Percentiles rank a stretch among this genome's conserved stretches.
phyloP scores from a whole-genome alignment of 805 yeast genomes.

The Teunomyces stri region DNA sequence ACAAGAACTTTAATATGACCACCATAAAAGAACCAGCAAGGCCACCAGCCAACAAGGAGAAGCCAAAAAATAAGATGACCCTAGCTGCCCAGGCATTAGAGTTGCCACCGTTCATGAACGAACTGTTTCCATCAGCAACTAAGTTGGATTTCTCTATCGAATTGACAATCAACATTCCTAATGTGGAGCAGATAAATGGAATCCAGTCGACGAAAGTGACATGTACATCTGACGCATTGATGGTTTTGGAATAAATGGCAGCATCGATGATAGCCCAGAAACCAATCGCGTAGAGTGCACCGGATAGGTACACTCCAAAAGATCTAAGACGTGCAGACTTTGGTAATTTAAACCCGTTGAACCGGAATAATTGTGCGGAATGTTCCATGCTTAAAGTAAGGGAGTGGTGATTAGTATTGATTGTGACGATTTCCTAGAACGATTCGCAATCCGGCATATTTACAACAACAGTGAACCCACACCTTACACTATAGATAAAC shows the following conservation, averaged over 20 bases:
- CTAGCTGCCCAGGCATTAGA: slow-evolving; percentile 91
- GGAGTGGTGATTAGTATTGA: neutral
- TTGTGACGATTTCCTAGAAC: neutral
- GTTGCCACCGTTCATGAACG: slow-evolving; percentile 39
- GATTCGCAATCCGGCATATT: neutral
- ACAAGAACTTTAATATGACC: slow-evolving; percentile 75
- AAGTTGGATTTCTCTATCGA: slow-evolving; percentile 67
- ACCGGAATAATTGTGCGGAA: slow-evolving; percentile 57
- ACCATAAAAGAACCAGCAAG: slow-evolving; percentile 90
- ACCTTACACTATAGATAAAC: neutral
- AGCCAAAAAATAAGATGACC: slow-evolving; percentile 85
- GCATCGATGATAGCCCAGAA: slow-evolving; percentile 90
- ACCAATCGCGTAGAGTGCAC: slow-evolving; percentile 77
- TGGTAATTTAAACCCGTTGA: slow-evolving; percentile 63
- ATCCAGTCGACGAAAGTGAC: slow-evolving; percentile 95
- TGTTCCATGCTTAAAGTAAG: slow-evolving; percentile 33
- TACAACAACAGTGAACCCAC: neutral
- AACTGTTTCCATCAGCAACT: slow-evolving; percentile 37
- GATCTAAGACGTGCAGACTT: slow-evolving; percentile 69
- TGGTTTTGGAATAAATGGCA: slow-evolving; percentile 77
- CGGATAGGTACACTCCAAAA: slow-evolving; percentile 73
- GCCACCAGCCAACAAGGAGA: slow-evolving; percentile 90
- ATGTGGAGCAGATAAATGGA: slow-evolving; percentile 81
- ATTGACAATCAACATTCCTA: slow-evolving; percentile 85
- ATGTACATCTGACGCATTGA: slow-evolving; percentile 83